Conservation (phyloP, 2,329 filamentous ascomycete species). For the Arthroderma sp. region DNA sequence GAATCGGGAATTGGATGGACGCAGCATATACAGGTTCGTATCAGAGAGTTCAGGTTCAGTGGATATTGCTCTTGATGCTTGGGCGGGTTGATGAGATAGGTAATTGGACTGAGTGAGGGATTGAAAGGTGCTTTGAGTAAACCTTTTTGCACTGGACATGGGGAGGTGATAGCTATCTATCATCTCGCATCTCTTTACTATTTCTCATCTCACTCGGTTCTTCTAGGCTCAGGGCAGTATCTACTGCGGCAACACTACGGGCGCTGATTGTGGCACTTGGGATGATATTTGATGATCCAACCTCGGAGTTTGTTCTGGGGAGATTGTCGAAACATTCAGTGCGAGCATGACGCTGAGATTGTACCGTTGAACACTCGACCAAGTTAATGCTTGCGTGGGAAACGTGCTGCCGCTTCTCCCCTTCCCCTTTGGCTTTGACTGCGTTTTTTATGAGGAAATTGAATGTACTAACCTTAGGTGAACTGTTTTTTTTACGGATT, state of each 20-base stretch:
- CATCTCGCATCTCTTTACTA: too few species aligned
- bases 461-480: conserved; percentile 32
- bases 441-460: conserved; percentile 10
- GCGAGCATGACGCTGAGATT: conserved; percentile 67
- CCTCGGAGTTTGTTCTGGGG: conserved; percentile 23
- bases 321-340: conserved; percentile 15
- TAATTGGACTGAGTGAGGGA: background rate
- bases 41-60: conserved; percentile 14
- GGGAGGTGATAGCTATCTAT: background rate
- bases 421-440: conserved; percentile 25
- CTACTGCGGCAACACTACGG: conserved; percentile 60
- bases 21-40: conserved; percentile 15
- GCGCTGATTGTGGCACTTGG: conserved; percentile 48
- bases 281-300: conserved; percentile 36
- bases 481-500: background rate
- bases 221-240: conserved; percentile 8
- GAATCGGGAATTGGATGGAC: background rate
- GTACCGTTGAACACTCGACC: conserved; percentile 90
- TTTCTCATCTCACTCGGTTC: conserved; percentile 4
- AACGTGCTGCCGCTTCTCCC: conserved; percentile 77
- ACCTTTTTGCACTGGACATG: too few species aligned
- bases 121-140: too few species aligned
- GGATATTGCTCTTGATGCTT: conserved; percentile 8
- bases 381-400: conserved; percentile 99
- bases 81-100: background rate